A percentile compares a stretch with the other conserved stretches of the same genome.
Conservation (phyloP, 345 rosid genomes). For the Fremontodendron californicum region DNA sequence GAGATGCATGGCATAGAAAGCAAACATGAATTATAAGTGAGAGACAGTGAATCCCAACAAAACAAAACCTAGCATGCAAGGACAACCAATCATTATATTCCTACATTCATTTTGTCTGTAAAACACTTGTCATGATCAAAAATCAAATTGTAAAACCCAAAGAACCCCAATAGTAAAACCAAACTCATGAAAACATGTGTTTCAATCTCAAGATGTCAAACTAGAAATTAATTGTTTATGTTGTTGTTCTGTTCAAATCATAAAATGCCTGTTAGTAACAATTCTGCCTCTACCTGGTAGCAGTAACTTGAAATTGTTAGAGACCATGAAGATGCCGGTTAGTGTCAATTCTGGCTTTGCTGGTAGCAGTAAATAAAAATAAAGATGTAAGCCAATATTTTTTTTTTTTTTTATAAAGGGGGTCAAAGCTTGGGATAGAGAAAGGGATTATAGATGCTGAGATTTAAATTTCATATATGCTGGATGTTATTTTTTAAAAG, state of each 20-base stretch:
- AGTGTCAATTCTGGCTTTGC: not conserved
- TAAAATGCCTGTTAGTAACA: too few relatives aligned
- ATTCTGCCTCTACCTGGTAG: not conserved
- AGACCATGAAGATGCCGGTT: not conserved
- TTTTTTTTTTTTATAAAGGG: too few relatives aligned
- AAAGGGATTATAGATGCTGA: too few relatives aligned
- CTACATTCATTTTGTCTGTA: slow-evolving; percentile 34
- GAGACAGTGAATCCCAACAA: slow-evolving; percentile 10
- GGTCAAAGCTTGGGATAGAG: too few relatives aligned
- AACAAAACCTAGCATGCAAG: slow-evolving; percentile 50
- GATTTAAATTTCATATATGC: too few relatives aligned
- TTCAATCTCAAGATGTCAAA: not conserved
- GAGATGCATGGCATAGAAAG: slow-evolving; percentile 19
- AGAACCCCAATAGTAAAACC: not conserved
- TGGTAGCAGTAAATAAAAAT: not conserved
- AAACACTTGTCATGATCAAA: not conserved
- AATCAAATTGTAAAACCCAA: not conserved
- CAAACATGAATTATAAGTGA: slow-evolving; percentile 12
- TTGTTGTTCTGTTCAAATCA: not conserved
- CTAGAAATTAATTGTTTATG: not conserved
- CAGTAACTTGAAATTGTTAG: not conserved
- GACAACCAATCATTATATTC: slow-evolving; percentile 26
- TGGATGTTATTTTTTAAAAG: too few relatives aligned
- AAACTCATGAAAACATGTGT: not conserved
- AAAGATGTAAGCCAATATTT: too few relatives aligned